phyloP scores from a whole-genome alignment of 805 yeast genomes.

The Pichia heedii region DNA sequence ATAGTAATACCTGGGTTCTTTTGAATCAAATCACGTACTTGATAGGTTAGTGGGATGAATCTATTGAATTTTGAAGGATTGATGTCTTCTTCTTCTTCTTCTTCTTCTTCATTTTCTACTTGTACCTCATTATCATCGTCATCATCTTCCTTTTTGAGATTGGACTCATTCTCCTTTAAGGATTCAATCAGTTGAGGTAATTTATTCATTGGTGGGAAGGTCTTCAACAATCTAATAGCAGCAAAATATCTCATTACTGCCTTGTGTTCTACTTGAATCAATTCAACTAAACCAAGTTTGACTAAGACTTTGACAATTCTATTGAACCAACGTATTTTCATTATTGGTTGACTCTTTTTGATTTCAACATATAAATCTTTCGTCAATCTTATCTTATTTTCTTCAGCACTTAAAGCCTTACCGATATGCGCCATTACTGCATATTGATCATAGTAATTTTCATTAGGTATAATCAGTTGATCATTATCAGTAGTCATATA shows the following conservation, averaged over 20 bases:
- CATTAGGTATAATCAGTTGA: constrained; percentile 1
- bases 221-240: constrained; percentile 18
- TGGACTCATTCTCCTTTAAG: constrained; percentile 3
- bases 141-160: constrained; percentile 23
- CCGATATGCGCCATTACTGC: constrained; percentile 30
- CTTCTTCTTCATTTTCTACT: constrained; percentile 12
- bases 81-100: constrained; percentile 8
- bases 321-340: constrained; percentile 28
- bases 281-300: constrained; percentile 19
- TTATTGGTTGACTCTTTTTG: constrained; percentile 33
- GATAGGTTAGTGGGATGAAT: constrained; percentile 57
- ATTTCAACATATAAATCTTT: constrained; percentile 54
- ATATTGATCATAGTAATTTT: constrained; percentile 12
- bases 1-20: constrained; percentile 50
- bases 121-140: constrained; percentile 22
- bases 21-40: constrained; percentile 40
- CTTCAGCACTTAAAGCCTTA: constrained; percentile 45
- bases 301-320: constrained; percentile 45
- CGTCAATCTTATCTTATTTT: constrained; percentile 50
- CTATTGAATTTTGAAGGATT: constrained; percentile 22
- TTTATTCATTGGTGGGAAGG: background rate
- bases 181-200: constrained; percentile 6
- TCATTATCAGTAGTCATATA: constrained; percentile 11
- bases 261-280: constrained; percentile 20
- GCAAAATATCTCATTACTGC: constrained; percentile 16